Conservation (phyloP, 1,284 basidiomycete species). For the Rhodotorula mucilaginosa region DNA sequence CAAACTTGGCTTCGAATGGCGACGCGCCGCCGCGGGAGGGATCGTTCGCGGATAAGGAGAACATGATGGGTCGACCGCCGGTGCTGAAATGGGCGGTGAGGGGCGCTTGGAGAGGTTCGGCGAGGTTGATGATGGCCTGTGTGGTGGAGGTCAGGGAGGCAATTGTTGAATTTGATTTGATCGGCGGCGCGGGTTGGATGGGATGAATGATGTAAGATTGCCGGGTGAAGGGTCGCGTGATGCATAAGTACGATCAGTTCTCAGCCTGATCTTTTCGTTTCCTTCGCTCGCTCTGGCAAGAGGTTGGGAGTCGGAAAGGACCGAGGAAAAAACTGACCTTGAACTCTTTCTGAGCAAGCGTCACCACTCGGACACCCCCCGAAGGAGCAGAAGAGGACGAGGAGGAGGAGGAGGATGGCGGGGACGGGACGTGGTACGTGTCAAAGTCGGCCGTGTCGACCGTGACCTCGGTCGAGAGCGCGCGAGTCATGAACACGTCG, state of each 20-base stretch:
- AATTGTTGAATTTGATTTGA: too few relatives aligned
- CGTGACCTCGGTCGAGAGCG: constrained; percentile 32
- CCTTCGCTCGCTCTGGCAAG: not conserved
- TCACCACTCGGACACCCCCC: constrained; percentile 12
- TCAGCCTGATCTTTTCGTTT: too few relatives aligned
- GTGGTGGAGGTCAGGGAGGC: too few relatives aligned
- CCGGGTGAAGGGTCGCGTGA: too few relatives aligned
- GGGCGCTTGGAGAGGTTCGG: constrained; percentile 13
- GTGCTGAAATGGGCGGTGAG: constrained; percentile 28
- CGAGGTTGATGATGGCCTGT: constrained; percentile 36
- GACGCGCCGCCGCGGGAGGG: not conserved
- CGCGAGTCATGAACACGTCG: constrained; percentile 19
- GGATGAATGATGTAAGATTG: too few relatives aligned
- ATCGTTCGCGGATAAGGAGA: constrained; percentile 1
- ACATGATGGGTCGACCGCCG: constrained; percentile 32
- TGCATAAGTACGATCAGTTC: too few relatives aligned
- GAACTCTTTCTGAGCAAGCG: constrained; percentile 36
- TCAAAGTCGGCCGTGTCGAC: constrained; percentile 37
- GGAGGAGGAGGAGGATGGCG: too few relatives aligned
- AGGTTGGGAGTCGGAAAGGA: too few relatives aligned
- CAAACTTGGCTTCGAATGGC: constrained; percentile 27
- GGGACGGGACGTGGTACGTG: constrained; percentile 22
- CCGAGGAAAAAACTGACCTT: constrained; percentile 17
- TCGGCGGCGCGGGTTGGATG: too few relatives aligned
- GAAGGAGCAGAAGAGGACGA: too few relatives aligned